These are phyloP conservation scores for Fusarium agapanthi DNA, from an alignment of 2,329 filamentous ascomycete genomes.

Conservation along the genomic window DNA sequence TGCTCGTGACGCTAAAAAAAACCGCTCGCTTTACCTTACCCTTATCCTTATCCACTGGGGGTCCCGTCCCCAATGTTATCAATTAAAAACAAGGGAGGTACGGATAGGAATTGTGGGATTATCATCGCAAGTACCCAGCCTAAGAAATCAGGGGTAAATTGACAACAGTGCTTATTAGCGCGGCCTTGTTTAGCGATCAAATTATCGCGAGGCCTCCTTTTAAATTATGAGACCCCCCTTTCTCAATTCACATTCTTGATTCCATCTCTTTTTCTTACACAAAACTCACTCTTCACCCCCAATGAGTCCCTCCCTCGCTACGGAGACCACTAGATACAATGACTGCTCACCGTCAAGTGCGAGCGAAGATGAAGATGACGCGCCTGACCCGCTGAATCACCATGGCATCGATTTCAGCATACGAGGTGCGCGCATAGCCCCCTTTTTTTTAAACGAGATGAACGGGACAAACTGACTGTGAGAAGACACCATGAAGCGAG, in stretches of 20 bases:
- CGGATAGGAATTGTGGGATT: slow-evolving; percentile 1
- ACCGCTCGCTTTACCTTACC: background rate
- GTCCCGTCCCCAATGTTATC: slow-evolving; percentile 34
- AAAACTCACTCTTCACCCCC: background rate
- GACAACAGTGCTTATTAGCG: slow-evolving; percentile 12
- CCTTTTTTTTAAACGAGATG: background rate
- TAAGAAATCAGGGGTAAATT: slow-evolving; percentile 28
- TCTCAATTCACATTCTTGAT: background rate
- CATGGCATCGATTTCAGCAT: slow-evolving; percentile 26
- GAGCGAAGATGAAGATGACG: slow-evolving; percentile 35
- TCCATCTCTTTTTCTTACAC: background rate
- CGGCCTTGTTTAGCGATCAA: background rate
- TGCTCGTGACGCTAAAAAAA: slow-evolving; percentile 18
- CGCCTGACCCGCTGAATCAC: slow-evolving; percentile 24
- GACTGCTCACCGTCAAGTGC: slow-evolving; percentile 31
- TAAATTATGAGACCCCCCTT: slow-evolving; percentile 17
- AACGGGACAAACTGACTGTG: slow-evolving; percentile 7
- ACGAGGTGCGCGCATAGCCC: slow-evolving; percentile 18
- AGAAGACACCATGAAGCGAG: slow-evolving; percentile 34
- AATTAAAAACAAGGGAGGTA: slow-evolving; percentile 22
- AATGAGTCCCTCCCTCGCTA: slow-evolving; percentile 32
- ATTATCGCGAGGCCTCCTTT: background rate
- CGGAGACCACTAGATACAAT: slow-evolving; percentile 34
- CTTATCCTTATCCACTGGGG: slow-evolving; percentile 16
- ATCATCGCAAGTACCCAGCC: slow-evolving; percentile 11